phyloP scores from a whole-genome alignment of 139 green algal species.

The Asterochloris sp. region DNA sequence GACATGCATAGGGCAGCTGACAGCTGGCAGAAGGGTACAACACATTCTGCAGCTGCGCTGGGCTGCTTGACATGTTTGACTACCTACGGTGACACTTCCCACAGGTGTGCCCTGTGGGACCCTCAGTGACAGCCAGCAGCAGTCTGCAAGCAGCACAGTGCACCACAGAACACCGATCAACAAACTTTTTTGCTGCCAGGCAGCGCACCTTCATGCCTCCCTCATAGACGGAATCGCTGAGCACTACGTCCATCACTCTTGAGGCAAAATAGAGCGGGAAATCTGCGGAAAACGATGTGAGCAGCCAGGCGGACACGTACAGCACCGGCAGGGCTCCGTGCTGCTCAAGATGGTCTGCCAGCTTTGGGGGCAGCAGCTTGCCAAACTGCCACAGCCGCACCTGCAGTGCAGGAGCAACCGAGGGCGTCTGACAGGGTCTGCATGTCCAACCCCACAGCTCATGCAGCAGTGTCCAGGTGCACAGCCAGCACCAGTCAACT shows the following conservation, averaged over 20 bases:
- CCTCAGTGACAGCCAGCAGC: too few relatives aligned
- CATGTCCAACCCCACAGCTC: too few relatives aligned
- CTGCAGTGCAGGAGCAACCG: constrained; percentile 27
- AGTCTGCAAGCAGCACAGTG: too few relatives aligned
- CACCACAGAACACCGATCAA: too few relatives aligned
- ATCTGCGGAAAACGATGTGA: constrained; percentile 73
- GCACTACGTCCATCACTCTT: constrained; percentile 71
- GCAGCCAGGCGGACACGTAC: constrained; percentile 74
- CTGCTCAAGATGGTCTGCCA: constrained; percentile 63
- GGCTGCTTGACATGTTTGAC: too few relatives aligned
- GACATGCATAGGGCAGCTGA: too few relatives aligned
- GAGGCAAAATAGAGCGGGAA: constrained; percentile 72
- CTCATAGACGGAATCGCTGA: constrained; percentile 55
- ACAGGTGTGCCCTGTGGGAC: too few relatives aligned
- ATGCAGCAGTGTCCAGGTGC: not conserved
- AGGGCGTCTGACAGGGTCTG: too few relatives aligned
- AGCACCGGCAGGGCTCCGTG: constrained; percentile 61
- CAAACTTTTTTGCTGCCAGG: too few relatives aligned
- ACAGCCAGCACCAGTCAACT: not conserved
- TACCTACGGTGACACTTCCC: too few relatives aligned
- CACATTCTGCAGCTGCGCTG: too few relatives aligned
- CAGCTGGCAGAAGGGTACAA: too few relatives aligned
- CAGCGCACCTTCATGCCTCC: constrained; percentile 60
- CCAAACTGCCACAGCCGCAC: constrained; percentile 74
- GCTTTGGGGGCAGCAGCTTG: constrained; percentile 46